These are phyloP conservation scores for Trichoderma orchidacearum DNA, from an alignment of 495 filamentous ascomycete genomes.

Conservation along the genomic window DNA sequence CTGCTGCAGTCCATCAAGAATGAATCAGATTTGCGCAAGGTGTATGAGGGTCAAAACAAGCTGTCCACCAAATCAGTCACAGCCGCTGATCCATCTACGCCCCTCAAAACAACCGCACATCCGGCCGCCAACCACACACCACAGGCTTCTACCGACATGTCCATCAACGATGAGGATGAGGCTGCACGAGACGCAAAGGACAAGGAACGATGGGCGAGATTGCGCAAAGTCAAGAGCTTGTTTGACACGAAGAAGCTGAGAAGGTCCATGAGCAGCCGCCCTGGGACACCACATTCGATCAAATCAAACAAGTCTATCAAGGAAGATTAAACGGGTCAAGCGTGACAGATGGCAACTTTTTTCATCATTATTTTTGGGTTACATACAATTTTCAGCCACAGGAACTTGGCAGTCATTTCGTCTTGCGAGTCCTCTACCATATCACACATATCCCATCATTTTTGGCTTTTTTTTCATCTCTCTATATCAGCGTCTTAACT, in stretches of 20 bases:
- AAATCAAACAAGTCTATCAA: not conserved
- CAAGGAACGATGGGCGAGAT: slow-evolving; percentile 37
- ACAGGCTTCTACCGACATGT: not conserved
- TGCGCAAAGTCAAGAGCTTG: slow-evolving; percentile 41
- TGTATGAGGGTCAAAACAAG: slow-evolving; percentile 2
- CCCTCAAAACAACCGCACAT: not conserved
- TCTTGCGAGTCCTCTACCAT: no score
- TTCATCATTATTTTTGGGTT: not conserved
- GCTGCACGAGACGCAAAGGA: slow-evolving; percentile 35
- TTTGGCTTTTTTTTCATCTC: not conserved
- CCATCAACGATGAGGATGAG: slow-evolving; percentile 19
- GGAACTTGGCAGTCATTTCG: no score
- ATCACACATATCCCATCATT: no score
- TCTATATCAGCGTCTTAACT: not conserved
- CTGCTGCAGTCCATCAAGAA: slow-evolving; percentile 30
- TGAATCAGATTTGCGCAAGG: slow-evolving; percentile 23
- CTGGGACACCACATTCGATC: slow-evolving; percentile 10
- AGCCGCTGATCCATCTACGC: not conserved
- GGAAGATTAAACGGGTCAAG: not conserved
- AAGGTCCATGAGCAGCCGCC: slow-evolving; percentile 17
- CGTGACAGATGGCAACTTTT: not conserved
- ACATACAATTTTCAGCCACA: no score
- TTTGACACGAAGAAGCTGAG: slow-evolving; percentile 38
- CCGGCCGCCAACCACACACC: slow-evolving; percentile 11
- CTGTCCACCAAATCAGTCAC: slow-evolving; percentile 10